Percentiles rank a stretch among this genome's conserved stretches.
Evolutionary conservation across 2,329 filamentous ascomycete species (phyloP).

Genomic region (Aspergillus tanneri): DNA sequence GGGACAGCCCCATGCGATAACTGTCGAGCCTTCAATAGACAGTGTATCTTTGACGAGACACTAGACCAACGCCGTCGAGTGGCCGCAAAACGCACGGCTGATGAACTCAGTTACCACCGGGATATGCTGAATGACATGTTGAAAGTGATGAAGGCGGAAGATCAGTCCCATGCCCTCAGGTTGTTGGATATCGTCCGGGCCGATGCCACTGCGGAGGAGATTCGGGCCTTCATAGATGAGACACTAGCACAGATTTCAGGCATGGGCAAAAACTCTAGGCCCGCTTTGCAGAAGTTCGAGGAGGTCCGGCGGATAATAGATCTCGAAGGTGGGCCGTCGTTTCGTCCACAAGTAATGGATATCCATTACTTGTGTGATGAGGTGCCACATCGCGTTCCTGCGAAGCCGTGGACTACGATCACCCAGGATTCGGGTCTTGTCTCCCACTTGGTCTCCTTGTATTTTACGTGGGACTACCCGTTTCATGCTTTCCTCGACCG

Average conservation of each 20-base stretch:
- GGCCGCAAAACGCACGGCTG: constrained; percentile 41
- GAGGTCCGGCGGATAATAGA: constrained; percentile 30
- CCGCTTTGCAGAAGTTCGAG: constrained; percentile 28
- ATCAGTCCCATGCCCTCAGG: constrained; percentile 28
- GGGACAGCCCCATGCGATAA: constrained; percentile 40
- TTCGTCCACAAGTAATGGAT: constrained; percentile 43
- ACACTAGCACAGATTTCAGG: constrained; percentile 25
- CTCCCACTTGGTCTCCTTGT: constrained; percentile 82
- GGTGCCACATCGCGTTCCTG: constrained; percentile 36
- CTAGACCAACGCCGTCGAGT: constrained; percentile 52
- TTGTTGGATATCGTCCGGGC: constrained; percentile 39
- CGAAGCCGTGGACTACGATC: constrained; percentile 71
- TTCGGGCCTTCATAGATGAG: constrained; percentile 35
- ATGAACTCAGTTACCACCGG: constrained; percentile 42
- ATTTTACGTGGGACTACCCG: constrained; percentile 90
- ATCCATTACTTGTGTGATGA: constrained; percentile 41
- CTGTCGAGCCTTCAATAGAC: constrained; percentile 35
- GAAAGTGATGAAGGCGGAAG: constrained; percentile 33
- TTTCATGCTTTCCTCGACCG: constrained; percentile 78
- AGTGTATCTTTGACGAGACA: constrained; percentile 59
- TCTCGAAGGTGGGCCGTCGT: constrained; percentile 33
- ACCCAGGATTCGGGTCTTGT: constrained; percentile 73
- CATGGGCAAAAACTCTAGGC: constrained; percentile 13
- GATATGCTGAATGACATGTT: constrained; percentile 41
- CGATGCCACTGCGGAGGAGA: constrained; percentile 36